Base-by-base conservation (phyloP, 1,284 basidiomycete genomes). In the Trichosporon faecale region DNA sequence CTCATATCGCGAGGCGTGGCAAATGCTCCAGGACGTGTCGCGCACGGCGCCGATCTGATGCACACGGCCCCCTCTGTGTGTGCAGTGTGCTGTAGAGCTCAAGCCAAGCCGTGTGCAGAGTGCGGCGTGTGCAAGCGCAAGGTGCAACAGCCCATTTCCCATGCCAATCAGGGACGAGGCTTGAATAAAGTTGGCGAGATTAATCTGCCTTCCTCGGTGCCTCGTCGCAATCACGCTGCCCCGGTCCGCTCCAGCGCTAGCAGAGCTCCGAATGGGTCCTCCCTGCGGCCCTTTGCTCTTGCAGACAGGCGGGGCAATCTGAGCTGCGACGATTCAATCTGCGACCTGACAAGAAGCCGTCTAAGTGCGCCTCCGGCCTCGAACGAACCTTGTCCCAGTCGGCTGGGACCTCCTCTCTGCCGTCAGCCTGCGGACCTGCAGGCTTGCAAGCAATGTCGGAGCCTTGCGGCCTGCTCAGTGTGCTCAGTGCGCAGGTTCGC, bases 131-230 rank as follows among this genome's bases (percentile, higher is more conserved):
- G 35, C 35, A 11, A 11, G 35, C 35, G 12, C 35, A 37, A 37
- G 35, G 35, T 37, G 40, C 40, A 44, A 44, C 40, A 44, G 16
- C 40, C 16, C 40, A 44, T 14, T 52, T 52, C 46, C 46, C 46
- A 52, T 52, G 46, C 46, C 21, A 52, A 52, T 52, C 46, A 52
- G 46, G 46, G 46, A 52, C 46, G 1, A 4, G 6, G n/a, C 21
- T 21, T 52, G 46, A 52, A 52, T 52, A 52, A 21, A 52, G 46
- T 52, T 52, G 46, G 46, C 46, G 46, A 52, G 46, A 52, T 52
- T 52, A 52, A 52, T 52, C 46, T 52, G 46, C 46, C 46, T 52
- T 4, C 3, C 46, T 52, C 5, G 4, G 46, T 52, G 21, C 46
- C 46, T 46, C 44, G 44, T 23, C 46, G 46, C 46, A 23, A 52